Base-by-base conservation (phyloP, 192 early-diverging fungal species). In the Rhizophagus prolifer region DNA sequence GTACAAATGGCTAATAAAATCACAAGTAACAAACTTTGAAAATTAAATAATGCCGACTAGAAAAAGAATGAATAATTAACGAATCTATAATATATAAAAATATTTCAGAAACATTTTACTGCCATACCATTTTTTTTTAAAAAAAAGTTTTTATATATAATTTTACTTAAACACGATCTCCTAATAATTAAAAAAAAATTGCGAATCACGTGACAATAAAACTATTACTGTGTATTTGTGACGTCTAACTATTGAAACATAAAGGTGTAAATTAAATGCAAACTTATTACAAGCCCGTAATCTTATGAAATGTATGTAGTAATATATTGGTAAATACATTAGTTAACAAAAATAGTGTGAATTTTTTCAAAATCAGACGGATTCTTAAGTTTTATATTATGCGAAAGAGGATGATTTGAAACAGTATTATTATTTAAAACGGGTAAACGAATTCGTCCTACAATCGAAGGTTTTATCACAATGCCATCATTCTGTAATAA, bases 21-120 rank as follows among this genome's bases (percentile, higher is more conserved):
- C 70, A 97, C 95, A 26, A 98, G 85, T 75, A 97, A 82, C 1
- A 99, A 85, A 54, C 92, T 93, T 78, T 97, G 92, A 73, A 99
- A 99, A 81, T 98, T 96, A 85, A 99, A 99, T 78, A 99, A 86
- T 73, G 96, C 95, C 60, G 95, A 95, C 96, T 95, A 88, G 16
- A 54, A 54, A 7, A 54, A 6, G 5, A 44, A 44, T 12, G 16
- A n/a, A 6, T 4, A 6, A 21, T 54, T 21, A 54, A 54, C 4
- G 5, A 54, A 54, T 0, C 16, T 21, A 21, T 21, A 21, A 16
- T 54, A 19, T 21, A 3, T 50, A 4, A 19, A 13, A 50, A 3
- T 16, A 21, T 21, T 54, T 54, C 50, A 19, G 14, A 21, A 19
- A 21, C 47, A 0, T 16, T 54, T 54, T 54, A 16, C 7, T 54